These are phyloP conservation scores for Ophidiomyces ophidiicola DNA, from an alignment of 2,329 filamentous ascomycete species.

Conservation along the genomic window DNA sequence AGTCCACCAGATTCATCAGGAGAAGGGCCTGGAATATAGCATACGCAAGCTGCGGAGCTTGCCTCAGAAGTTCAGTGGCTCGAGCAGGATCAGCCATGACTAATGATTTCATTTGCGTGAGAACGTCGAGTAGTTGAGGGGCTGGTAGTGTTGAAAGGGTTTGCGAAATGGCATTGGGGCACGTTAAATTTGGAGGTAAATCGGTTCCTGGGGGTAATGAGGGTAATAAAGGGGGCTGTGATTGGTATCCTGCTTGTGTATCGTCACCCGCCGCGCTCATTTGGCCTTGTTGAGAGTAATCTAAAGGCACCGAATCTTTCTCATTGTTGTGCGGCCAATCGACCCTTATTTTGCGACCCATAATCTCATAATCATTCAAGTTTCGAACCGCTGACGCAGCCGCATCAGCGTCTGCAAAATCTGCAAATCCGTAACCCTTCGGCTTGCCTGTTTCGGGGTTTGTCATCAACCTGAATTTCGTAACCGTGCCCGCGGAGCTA, in stretches of 20 bases:
- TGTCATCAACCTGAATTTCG: conserved; percentile 87
- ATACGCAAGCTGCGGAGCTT: conserved; percentile 85
- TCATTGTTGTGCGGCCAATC: conserved; percentile 92
- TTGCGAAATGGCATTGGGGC: conserved; percentile 80
- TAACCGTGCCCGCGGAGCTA: conserved; percentile 74
- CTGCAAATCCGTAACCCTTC: conserved; percentile 93
- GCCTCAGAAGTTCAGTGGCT: conserved; percentile 72
- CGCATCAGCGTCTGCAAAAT: conserved; percentile 84
- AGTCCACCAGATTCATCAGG: conserved; percentile 83
- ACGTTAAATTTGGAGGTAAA: conserved; percentile 67
- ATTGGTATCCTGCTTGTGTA: conserved; percentile 25
- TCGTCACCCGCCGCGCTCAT: conserved; percentile 29
- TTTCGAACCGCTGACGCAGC: conserved; percentile 91
- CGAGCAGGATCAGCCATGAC: conserved; percentile 70
- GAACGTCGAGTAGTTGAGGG: conserved; percentile 79
- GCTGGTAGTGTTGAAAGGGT: conserved; percentile 79
- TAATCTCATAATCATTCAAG: conserved; percentile 87
- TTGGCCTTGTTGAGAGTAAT: conserved; percentile 35
- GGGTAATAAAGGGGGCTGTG: conserved; percentile 49
- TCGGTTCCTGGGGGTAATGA: conserved; percentile 76
- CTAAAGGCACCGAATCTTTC: conserved; percentile 48
- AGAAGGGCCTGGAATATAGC: conserved; percentile 91
- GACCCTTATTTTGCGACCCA: conserved; percentile 85
- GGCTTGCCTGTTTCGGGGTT: conserved; percentile 89
- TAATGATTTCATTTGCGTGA: conserved; percentile 86